A percentile compares a stretch with the other conserved stretches of the same genome.
Conservation (phyloP, 192 early-diverging fungal species). For the Allomyces macrogynus region DNA sequence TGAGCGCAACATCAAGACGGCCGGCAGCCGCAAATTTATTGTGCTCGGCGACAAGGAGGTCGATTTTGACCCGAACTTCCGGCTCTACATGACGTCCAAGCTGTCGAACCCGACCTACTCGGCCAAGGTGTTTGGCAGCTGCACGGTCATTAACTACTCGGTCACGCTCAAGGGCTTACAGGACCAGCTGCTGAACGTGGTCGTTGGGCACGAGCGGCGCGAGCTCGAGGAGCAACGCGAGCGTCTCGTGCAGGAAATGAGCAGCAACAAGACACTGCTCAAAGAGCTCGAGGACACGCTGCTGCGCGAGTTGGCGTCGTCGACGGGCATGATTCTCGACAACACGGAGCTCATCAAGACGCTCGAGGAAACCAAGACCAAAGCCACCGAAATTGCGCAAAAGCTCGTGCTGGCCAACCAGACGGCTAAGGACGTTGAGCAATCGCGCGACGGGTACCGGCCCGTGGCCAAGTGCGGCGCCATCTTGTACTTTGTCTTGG, state of each 20-base stretch:
- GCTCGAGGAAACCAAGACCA: constrained; percentile 83
- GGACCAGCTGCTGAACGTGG: constrained; percentile 90
- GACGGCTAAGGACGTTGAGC: constrained; percentile 89
- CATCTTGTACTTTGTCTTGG: constrained; percentile 87
- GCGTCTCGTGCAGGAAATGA: constrained; percentile 79
- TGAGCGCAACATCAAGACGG: constrained; percentile 85
- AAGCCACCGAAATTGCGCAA: constrained; percentile 79
- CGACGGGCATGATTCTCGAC: constrained; percentile 92
- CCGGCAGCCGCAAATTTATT: constrained; percentile 85
- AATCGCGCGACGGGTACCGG: constrained; percentile 65
- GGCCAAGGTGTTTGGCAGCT: constrained; percentile 89
- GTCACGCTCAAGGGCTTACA: constrained; percentile 89
- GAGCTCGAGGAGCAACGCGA: constrained; percentile 85
- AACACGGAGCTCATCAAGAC: constrained; percentile 86
- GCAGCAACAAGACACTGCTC: constrained; percentile 82
- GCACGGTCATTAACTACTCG: constrained; percentile 98
- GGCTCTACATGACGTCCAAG: constrained; percentile 77
- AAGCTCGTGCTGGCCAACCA: constrained; percentile 86
- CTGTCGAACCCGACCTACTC: constrained; percentile 80
- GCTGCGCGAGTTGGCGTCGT: constrained; percentile 75
- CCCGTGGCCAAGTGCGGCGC: constrained; percentile 80
- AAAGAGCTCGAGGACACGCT: constrained; percentile 83
- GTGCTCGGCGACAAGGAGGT: constrained; percentile 90
- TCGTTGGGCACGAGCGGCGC: constrained; percentile 82
- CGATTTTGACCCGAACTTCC: constrained; percentile 95